A percentile compares a stretch with the other conserved stretches of the same genome.
These are phyloP conservation scores for Amoebophrya sp. DNA, from an alignment of 169 alveolate species.

Conservation along the genomic window DNA sequence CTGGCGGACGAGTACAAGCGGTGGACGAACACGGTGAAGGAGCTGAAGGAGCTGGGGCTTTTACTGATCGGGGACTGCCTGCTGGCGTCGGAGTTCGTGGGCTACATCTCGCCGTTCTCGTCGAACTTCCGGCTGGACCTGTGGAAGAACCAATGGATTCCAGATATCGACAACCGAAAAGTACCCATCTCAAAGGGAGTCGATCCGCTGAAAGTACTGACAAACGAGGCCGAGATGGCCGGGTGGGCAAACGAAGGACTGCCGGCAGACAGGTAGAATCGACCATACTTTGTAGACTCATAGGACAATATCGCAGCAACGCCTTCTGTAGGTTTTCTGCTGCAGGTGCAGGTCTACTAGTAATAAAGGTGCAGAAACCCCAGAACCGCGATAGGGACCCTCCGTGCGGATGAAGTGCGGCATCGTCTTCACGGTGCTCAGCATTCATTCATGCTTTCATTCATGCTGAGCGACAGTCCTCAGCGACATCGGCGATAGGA, in stretches of 20 bases:
- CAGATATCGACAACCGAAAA: conserved; percentile 61
- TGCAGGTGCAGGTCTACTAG: too few species aligned
- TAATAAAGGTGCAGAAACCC: too few species aligned
- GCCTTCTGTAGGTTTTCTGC: too few species aligned
- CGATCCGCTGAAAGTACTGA: conserved; percentile 66
- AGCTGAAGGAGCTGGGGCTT: conserved; percentile 60
- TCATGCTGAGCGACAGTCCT: too few species aligned
- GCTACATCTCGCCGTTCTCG: conserved; percentile 87
- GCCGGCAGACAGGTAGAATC: conserved; percentile 63
- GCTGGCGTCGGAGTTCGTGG: conserved; percentile 85
- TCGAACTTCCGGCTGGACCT: conserved; percentile 68
- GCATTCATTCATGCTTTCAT: too few species aligned
- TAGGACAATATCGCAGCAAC: too few species aligned
- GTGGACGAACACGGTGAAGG: conserved; percentile 82
- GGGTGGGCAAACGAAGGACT: conserved; percentile 86
- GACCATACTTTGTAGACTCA: not conserved
- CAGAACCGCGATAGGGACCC: too few species aligned
- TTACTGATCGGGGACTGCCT: conserved; percentile 84
- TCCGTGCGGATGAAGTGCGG: too few species aligned
- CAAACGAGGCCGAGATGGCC: conserved; percentile 82
- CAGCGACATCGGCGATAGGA: too few species aligned
- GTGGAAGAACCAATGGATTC: conserved; percentile 76
- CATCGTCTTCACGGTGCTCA: too few species aligned
- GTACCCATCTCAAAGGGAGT: conserved; percentile 72
- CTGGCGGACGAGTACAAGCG: conserved; percentile 85